Conservation (phyloP, 148 eudicot species). For the Spergularia bocconei region DNA sequence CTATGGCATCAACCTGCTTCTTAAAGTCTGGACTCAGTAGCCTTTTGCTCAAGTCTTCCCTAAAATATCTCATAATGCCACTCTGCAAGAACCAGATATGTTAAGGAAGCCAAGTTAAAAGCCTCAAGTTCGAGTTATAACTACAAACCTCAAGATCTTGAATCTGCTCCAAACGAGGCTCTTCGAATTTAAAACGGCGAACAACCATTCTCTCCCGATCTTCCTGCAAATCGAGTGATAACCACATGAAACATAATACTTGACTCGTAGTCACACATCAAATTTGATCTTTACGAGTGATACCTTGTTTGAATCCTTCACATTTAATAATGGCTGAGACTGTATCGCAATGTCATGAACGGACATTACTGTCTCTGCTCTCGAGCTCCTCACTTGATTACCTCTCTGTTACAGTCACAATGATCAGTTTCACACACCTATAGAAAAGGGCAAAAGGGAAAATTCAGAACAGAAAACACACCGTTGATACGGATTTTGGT, state of each 20-base stretch:
- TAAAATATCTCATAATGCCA: constrained; percentile 73
- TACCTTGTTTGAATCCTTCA: constrained; percentile 95
- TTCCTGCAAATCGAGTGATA: constrained; percentile 49
- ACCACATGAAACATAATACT: constrained; percentile 8
- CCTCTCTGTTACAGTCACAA: constrained; percentile 47
- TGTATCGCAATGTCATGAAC: constrained; percentile 81
- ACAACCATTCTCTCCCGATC: constrained; percentile 92
- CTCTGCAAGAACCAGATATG: constrained; percentile 40
- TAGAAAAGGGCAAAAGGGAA: not conserved
- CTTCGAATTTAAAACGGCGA: constrained; percentile 94
- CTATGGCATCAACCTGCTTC: constrained; percentile 96
- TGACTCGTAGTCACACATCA: not conserved
- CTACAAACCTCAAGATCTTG: constrained; percentile 92
- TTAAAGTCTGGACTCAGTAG: constrained; percentile 91
- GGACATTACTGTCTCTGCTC: constrained; percentile 72
- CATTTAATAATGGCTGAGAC: constrained; percentile 76
- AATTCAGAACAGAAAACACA: constrained; percentile 33
- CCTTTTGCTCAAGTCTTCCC: constrained; percentile 85
- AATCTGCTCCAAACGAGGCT: constrained; percentile 87
- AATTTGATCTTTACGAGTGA: not conserved
- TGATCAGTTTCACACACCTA: constrained; percentile 2
- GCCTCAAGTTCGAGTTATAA: not conserved
- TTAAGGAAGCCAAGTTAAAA: not conserved
- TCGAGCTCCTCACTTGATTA: constrained; percentile 53
- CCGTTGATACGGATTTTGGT: constrained; percentile 59